phyloP scores from a whole-genome alignment of 2,329 filamentous ascomycete species.

The Talaromyces piceae region DNA sequence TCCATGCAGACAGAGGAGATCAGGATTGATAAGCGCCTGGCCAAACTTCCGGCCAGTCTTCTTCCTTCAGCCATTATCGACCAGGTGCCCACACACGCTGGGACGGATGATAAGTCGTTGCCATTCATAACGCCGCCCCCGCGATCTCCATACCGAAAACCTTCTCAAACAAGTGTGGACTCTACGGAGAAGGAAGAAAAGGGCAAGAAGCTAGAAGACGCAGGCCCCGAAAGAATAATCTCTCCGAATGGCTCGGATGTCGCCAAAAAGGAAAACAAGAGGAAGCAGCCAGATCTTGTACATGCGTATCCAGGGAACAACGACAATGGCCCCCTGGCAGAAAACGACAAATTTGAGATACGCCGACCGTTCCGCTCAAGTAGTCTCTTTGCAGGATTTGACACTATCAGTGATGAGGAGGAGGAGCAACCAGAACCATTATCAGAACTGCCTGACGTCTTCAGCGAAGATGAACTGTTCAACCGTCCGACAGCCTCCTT shows the following conservation, averaged over 20 bases:
- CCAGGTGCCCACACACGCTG: slow-evolving; percentile 32
- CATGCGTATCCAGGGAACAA: slow-evolving; percentile 73
- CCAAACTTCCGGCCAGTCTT: slow-evolving; percentile 67
- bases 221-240: slow-evolving; percentile 15
- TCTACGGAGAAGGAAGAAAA: slow-evolving; percentile 42
- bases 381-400: slow-evolving; percentile 81
- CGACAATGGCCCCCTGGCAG: slow-evolving; percentile 66
- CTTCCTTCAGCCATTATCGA: slow-evolving; percentile 68
- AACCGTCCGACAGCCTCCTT: slow-evolving; percentile 39
- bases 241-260: slow-evolving; percentile 13
- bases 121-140: slow-evolving; percentile 28
- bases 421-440: slow-evolving; percentile 27
- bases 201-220: slow-evolving; percentile 32
- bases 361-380: slow-evolving; percentile 68
- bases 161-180: slow-evolving; percentile 14
- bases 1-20: slow-evolving; percentile 88
- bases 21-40: slow-evolving; percentile 67
- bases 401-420: slow-evolving; percentile 54
- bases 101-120: slow-evolving; percentile 20
- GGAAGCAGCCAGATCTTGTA: slow-evolving; percentile 37
- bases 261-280: slow-evolving; percentile 36
- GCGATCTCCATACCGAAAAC: slow-evolving; percentile 23
- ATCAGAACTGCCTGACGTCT: slow-evolving; percentile 26
- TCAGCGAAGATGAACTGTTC: slow-evolving; percentile 38
- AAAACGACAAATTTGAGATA: slow-evolving; percentile 50